phyloP scores from a whole-genome alignment of 2,329 filamentous ascomycete genomes.

The Atkinsonella hypoxylon region DNA sequence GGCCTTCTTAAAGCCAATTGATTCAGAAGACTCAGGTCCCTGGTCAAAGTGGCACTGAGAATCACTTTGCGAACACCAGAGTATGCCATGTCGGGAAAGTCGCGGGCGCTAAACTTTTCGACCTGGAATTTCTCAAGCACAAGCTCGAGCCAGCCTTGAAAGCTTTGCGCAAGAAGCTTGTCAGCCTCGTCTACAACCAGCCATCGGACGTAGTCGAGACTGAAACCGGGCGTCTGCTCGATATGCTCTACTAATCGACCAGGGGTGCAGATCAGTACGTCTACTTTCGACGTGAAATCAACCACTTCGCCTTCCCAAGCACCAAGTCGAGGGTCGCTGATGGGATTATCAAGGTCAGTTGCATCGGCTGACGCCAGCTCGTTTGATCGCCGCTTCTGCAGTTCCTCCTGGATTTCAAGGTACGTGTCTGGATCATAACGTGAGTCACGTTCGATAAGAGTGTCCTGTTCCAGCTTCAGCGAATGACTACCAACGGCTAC shows the following conservation, averaged over 20 bases:
- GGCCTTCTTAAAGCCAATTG: constrained; percentile 63
- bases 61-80: constrained; percentile 64
- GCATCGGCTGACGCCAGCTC: constrained; percentile 6
- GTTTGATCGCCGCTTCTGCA: constrained; percentile 4
- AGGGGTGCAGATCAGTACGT: constrained; percentile 84
- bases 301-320: constrained; percentile 41
- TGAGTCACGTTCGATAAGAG: constrained; percentile 32
- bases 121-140: constrained; percentile 51
- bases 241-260: constrained; percentile 88
- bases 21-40: constrained; percentile 68
- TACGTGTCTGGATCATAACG: constrained; percentile 53
- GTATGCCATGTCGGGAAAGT: constrained; percentile 40
- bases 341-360: constrained; percentile 11
- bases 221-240: constrained; percentile 71
- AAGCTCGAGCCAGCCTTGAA: constrained; percentile 76
- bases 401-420: constrained; percentile 16
- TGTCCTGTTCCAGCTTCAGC: constrained; percentile 50
- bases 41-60: constrained; percentile 84
- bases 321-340: constrained; percentile 20
- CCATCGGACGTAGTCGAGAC: constrained; percentile 69
- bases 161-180: constrained; percentile 79
- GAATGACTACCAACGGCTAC: constrained; percentile 73
- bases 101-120: constrained; percentile 36
- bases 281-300: constrained; percentile 58
- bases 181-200: constrained; percentile 90